Evolutionary conservation across 306 rosid genomes (phyloP).

Genomic region (Acacia crassicarpa): DNA sequence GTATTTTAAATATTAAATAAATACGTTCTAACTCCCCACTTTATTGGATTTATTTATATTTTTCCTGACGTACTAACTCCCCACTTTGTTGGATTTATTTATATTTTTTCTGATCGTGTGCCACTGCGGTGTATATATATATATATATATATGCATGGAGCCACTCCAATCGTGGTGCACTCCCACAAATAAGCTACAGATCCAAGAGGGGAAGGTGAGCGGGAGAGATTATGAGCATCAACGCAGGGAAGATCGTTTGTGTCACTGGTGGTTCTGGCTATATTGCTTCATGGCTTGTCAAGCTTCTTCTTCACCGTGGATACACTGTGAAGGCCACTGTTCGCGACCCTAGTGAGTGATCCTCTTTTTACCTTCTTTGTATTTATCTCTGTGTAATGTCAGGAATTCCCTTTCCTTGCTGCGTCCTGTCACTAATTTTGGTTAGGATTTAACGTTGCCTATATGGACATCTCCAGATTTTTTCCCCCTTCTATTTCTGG

Average conservation of each 20-base stretch:
- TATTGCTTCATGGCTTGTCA: conserved; percentile 59
- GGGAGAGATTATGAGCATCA: neutral
- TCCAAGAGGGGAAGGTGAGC: no score
- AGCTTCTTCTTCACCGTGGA: conserved; percentile 47
- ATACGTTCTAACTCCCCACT: no score
- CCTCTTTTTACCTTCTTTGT: neutral
- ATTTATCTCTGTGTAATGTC: neutral
- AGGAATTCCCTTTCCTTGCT: neutral
- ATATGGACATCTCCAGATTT: neutral
- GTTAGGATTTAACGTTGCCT: neutral
- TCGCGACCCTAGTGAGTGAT: conserved; percentile 43
- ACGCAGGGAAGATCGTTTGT: neutral
- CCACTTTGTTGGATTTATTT: no score
- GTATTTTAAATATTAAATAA: no score
- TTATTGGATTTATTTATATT: no score
- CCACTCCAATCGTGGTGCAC: neutral
- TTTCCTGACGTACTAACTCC: neutral
- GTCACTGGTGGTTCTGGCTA: conserved; percentile 19
- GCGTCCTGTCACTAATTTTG: neutral
- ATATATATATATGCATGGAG: neutral
- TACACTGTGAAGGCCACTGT: conserved; percentile 56
- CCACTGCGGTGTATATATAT: neutral
- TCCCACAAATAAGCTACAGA: neutral
- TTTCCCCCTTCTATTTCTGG: neutral
- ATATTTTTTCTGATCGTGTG: neutral